Conservation (phyloP, 1,139 yeast genomes). For the Candida tunisiensis region DNA sequence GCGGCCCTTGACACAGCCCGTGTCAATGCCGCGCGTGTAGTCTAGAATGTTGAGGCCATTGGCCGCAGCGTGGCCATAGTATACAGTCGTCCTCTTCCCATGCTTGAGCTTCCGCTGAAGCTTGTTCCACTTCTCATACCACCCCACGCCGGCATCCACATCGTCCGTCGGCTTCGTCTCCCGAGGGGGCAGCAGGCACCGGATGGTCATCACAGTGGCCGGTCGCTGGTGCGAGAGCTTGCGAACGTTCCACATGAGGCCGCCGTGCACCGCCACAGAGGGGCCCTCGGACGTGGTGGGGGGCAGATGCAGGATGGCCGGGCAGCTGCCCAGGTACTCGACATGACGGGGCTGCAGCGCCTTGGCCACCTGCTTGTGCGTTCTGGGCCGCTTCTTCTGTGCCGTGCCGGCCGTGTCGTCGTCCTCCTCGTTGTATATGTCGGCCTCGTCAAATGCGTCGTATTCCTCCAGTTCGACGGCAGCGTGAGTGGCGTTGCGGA, state of each 20-base stretch:
- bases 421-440: neutral
- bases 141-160: conserved; percentile 30
- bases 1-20: conserved; percentile 69
- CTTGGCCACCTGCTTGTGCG: conserved; percentile 41
- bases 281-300: conserved; percentile 31
- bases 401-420: neutral
- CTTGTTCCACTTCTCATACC: conserved; percentile 50
- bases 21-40: conserved; percentile 65
- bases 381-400: neutral
- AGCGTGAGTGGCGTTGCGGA: neutral
- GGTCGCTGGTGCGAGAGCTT: conserved; percentile 43
- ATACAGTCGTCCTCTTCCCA: conserved; percentile 29
- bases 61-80: conserved; percentile 83
- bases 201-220: conserved; percentile 40
- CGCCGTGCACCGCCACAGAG: conserved; percentile 70
- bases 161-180: conserved; percentile 36
- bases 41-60: conserved; percentile 51
- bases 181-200: conserved; percentile 42
- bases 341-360: conserved; percentile 44
- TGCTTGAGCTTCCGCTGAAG: conserved; percentile 23
- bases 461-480: neutral
- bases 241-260: conserved; percentile 44
- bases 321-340: conserved; percentile 37
- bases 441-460: neutral
- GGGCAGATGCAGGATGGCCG: conserved; percentile 48